Conservation (phyloP, 73 alveolate species). For the Tetrahymena elliotti region DNA sequence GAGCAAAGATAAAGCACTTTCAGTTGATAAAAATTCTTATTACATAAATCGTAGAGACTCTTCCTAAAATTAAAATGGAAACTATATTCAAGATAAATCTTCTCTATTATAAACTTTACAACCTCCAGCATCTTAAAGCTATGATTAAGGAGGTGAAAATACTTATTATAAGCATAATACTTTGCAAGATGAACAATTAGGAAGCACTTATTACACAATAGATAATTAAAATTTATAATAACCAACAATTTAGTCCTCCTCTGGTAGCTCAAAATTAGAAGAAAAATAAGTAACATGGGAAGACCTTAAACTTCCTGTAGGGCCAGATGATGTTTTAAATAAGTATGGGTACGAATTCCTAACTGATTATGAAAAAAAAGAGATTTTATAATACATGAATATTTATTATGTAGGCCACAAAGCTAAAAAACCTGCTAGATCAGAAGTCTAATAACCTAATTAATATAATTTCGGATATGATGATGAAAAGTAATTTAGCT, state of each 20-base stretch:
- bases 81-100: neutral
- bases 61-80: neutral
- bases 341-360: conserved; percentile 9
- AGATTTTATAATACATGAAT: conserved; percentile 19
- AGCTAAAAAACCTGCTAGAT: conserved; percentile 10
- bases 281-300: neutral
- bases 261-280: neutral
- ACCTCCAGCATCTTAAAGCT: neutral
- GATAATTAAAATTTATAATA: neutral
- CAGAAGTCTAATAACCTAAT: neutral
- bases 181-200: neutral
- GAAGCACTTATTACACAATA: neutral
- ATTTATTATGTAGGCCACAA: conserved; percentile 26
- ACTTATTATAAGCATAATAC: neutral
- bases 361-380: conserved; percentile 27
- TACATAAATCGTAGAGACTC: neutral
- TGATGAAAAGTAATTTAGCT: neutral
- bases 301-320: conserved; percentile 16
- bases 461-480: conserved; percentile 28
- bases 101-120: neutral
- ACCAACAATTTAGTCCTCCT: neutral
- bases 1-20: neutral
- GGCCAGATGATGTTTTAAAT: conserved; percentile 8
- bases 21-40: neutral
- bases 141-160: neutral